These are phyloP conservation scores for Lasiodiplodia sp. DNA, from an alignment of 2,329 filamentous ascomycete species.

Conservation along the genomic window DNA sequence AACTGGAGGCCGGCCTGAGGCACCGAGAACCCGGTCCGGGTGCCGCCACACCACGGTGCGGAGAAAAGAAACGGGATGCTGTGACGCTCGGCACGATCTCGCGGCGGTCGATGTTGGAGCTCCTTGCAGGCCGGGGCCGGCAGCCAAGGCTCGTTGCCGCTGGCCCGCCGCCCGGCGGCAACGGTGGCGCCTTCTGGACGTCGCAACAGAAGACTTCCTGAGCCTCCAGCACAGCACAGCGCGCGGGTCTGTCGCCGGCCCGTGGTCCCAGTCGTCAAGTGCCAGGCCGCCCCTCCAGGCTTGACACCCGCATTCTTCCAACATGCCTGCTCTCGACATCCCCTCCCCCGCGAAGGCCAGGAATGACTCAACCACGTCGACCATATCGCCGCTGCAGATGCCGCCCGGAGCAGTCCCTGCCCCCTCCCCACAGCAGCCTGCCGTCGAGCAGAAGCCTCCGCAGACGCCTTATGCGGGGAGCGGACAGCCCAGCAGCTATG, in stretches of 20 bases:
- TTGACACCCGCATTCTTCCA: slow-evolving; percentile 28
- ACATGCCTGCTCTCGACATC: slow-evolving; percentile 47
- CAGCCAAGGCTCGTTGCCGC: neutral
- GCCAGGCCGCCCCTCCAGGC: neutral
- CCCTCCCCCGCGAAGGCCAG: slow-evolving; percentile 35
- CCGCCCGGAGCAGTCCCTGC: slow-evolving; percentile 2
- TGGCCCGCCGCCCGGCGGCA: neutral
- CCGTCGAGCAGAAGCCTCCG: slow-evolving; percentile 11
- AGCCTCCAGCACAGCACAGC: neutral
- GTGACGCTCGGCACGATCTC: slow-evolving; percentile 18
- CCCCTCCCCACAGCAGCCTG: neutral
- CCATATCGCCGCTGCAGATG: slow-evolving; percentile 28
- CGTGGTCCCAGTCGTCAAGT: slow-evolving; percentile 20
- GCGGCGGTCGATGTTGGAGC: neutral
- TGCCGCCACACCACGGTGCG: slow-evolving; percentile 19
- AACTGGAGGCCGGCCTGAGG: neutral
- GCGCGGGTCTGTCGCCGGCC: slow-evolving; percentile 22
- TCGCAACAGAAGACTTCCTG: neutral
- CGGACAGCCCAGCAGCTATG: slow-evolving; percentile 10
- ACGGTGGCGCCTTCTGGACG: slow-evolving; percentile 4
- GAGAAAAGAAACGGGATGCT: slow-evolving; percentile 17
- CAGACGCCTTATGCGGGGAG: slow-evolving; percentile 21
- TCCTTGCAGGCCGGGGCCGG: slow-evolving; percentile 12
- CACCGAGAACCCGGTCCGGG: slow-evolving; percentile 9
- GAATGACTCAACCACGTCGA: slow-evolving; percentile 29